Evolutionary conservation across 371 early-diverging fungal genomes (phyloP), one percentile per base, ranked within the genome.

Genomic region (Mycotypha africana): DNA sequence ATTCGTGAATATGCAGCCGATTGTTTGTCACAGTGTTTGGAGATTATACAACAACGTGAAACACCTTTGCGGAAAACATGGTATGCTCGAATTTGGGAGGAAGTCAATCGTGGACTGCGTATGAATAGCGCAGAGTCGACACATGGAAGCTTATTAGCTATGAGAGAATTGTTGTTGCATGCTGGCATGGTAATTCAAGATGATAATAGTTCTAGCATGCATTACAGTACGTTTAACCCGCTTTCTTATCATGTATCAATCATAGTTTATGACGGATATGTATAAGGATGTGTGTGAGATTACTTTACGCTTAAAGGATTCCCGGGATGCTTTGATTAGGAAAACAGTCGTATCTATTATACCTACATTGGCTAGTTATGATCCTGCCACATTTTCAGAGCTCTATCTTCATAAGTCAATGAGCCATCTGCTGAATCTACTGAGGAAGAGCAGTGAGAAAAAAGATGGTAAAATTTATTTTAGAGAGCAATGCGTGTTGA

Each of bases 1-100:
- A 88, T 91, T 37, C 79, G 95, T 40, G 89, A 89, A 46, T 85
- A 87, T n/a, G 96, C 93, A 1, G 90, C 89, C 6, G 90, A 93
- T 26, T 87, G 90, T 35, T 66, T 97, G 16, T 84, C 83, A 21
- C 90, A 88, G 4, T 92, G 91, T 39, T 63, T 98, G 31, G 70
- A 80, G 26, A 84, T 96, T 22, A 79, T 95, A 2, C 81, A 89
- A 31, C 80, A 83, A 20, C 82, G 93, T 25, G 96, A 97, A 36
- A 85, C 75, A 32, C 79, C 75, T 7, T 55, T 78, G 37, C 67
- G 86, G 40, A 58, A 63, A 43, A 74, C 73, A 21, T 90, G 89
- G 88, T 93, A 91, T 58, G 67, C 61, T 38, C 83, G 85, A 37
- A 84, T 95, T 30, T 85, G 83, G 64, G 89, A 91, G n/a, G 95